Evolutionary conservation across 495 filamentous ascomycete genomes (phyloP).

Genomic region (Astrothelium macrocarpum): DNA sequence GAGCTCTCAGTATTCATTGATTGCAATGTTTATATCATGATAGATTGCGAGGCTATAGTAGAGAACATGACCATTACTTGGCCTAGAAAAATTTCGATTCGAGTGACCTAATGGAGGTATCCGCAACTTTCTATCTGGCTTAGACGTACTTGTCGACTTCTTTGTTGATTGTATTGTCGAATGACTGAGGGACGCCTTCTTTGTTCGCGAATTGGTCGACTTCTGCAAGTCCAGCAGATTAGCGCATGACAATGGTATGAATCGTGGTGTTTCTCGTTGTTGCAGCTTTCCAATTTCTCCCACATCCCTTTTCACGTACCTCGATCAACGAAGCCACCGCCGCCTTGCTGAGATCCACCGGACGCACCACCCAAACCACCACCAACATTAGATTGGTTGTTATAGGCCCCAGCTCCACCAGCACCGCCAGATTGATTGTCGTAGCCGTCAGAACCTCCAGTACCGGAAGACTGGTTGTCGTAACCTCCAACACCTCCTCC

Average conservation of each 20-base stretch:
- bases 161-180: background rate
- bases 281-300: too few species aligned
- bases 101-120: background rate
- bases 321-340: background rate
- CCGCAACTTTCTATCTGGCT: background rate
- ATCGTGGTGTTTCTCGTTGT: background rate
- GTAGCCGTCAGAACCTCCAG: background rate
- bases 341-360: background rate
- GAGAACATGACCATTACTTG: too few species aligned
- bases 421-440: background rate
- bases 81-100: too few species aligned
- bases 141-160: constrained; percentile 4
- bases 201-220: background rate
- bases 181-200: constrained; percentile 1
- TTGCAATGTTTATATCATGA: too few species aligned
- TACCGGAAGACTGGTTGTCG: background rate
- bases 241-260: background rate
- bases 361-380: background rate
- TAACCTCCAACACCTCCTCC: background rate
- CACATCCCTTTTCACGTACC: background rate
- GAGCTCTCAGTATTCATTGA: too few species aligned
- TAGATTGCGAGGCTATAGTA: too few species aligned
- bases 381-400: background rate
- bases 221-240: background rate
- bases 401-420: background rate